Conservation (phyloP, 1,139 yeast genomes). For the Geotrichum europaeum region DNA sequence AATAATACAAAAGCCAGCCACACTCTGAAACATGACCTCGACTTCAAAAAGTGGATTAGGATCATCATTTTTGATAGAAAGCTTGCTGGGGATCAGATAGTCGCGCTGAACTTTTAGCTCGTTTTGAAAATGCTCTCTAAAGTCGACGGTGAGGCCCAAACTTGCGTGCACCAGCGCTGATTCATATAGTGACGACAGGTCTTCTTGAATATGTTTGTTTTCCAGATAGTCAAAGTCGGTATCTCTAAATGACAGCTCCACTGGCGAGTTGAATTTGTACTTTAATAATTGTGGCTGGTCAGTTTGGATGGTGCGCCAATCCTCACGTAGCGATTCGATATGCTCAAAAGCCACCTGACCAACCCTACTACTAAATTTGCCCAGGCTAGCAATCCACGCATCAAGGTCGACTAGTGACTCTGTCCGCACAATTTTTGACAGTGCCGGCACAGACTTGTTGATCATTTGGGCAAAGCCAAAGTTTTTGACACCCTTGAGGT, state of each 20-base stretch:
- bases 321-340: constrained; percentile 47
- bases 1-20: constrained; percentile 71
- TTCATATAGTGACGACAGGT: constrained; percentile 69
- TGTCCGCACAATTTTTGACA: constrained; percentile 68
- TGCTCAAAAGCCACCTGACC: constrained; percentile 48
- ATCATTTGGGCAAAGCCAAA: constrained; percentile 63
- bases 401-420: constrained; percentile 71
- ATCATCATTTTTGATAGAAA: constrained; percentile 17
- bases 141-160: constrained; percentile 55
- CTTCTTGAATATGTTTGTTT: constrained; percentile 45
- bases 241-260: constrained; percentile 67
- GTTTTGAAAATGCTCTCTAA: constrained; percentile 58
- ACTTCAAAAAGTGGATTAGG: constrained; percentile 22
- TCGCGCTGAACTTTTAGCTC: constrained; percentile 73
- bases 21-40: constrained; percentile 42
- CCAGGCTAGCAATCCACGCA: constrained; percentile 42
- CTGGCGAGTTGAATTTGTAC: constrained; percentile 78
- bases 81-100: constrained; percentile 52
- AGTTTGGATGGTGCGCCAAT: constrained; percentile 48
- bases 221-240: constrained; percentile 39
- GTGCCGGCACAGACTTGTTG: constrained; percentile 66
- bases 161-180: constrained; percentile 77
- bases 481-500: constrained; percentile 60
- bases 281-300: constrained; percentile 44
- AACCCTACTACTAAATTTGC: constrained; percentile 10